Evolutionary conservation across 2,329 filamentous ascomycete species (phyloP).

Genomic region (Capronia epimyces): DNA sequence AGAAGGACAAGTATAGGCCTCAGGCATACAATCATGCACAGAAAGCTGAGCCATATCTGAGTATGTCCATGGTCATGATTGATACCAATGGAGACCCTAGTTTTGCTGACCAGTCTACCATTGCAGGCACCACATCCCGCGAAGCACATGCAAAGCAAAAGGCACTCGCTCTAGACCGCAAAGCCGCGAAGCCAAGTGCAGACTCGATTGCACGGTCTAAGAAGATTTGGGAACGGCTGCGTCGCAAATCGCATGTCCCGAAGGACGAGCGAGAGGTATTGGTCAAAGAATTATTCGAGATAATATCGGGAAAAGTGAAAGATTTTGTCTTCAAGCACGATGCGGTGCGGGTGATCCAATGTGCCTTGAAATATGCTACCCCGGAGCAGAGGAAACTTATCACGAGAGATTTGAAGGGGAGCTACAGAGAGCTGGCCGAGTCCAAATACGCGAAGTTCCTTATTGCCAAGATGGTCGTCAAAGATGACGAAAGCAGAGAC

Average conservation of each 20-base stretch:
- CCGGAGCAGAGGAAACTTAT: constrained; percentile 79
- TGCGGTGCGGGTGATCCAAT: constrained; percentile 92
- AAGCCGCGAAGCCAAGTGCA: constrained; percentile 85
- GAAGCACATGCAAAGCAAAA: constrained; percentile 94
- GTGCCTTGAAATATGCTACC: constrained; percentile 91
- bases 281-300: constrained; percentile 81
- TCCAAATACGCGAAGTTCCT: constrained; percentile 97
- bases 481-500: constrained; percentile 84
- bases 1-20: background rate
- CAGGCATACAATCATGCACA: background rate
- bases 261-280: constrained; percentile 81
- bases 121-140: constrained; percentile 60
- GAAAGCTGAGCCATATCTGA: constrained; percentile 15
- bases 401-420: constrained; percentile 76
- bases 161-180: constrained; percentile 78
- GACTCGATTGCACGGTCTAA: constrained; percentile 84
- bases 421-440: constrained; percentile 79
- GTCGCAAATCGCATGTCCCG: constrained; percentile 87
- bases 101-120: constrained; percentile 1
- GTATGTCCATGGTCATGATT: constrained; percentile 2
- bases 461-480: constrained; percentile 91
- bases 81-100: background rate
- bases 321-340: constrained; percentile 99
- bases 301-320: constrained; percentile 84
- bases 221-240: constrained; percentile 92